Evolutionary conservation across 306 rosid genomes (phyloP), one percentile per base, ranked within the genome.

Genomic region (Luffa aegyptiaca): DNA sequence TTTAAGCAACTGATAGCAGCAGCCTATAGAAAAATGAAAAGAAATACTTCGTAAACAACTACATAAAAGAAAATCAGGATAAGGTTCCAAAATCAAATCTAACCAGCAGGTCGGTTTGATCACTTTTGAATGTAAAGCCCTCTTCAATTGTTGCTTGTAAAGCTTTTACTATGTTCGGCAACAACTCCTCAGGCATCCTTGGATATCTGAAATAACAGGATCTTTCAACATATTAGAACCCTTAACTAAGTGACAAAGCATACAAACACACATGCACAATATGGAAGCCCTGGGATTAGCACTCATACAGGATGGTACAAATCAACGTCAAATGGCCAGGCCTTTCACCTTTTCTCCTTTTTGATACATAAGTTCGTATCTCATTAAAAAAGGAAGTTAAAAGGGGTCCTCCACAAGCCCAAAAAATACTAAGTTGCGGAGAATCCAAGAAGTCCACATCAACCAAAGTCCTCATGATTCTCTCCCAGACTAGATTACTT

Each of bases 1-100:
- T 96, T 85, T 87, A 95, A 89, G 88, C 97, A 95, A 90, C 97
- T 85, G 83, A 91, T 66, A 45, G 92, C 87, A 88, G 96, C 88
- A 76, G 83, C 91, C 98, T 92, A 84, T 80, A 52, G 79, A 82
- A 76, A 79, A 62, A 75, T 42, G 39, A 79, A 79, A 65, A 79
- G 35, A 72, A 79, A 81, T 49, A 82, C 81, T 79, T 44, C 31
- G 71, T 33, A 31, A 20, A 21, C 56, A 71, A 71, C 77, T 71
- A 71, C 17, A 20, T 44, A 69, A 41, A 42, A 79, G 41, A 75
- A 37, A 42, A 55, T 18, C 33, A 53, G 9, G 18, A 20, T 64
- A 53, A 33, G 7, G 17, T 26, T 55, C 35, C 61, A 42, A 70
- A 70, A 31, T 64, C 14, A 77, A 78, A 49, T 81, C 93, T 86